These are phyloP conservation scores for Xerocomellus amylosporus DNA, from an alignment of 768 basidiomycete genomes.

Conservation along the genomic window DNA sequence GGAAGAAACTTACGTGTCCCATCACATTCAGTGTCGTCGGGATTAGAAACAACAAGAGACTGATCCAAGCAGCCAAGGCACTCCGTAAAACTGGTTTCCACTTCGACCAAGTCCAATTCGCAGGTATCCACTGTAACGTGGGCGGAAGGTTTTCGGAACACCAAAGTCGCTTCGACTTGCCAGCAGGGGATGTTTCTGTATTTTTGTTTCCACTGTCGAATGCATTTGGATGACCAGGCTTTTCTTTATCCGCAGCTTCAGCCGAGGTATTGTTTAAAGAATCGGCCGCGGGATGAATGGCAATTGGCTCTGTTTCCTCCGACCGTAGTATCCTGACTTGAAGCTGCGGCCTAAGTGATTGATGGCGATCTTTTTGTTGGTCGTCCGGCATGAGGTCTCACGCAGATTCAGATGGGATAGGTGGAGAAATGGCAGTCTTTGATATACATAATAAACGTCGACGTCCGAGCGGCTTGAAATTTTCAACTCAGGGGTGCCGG, in stretches of 20 bases:
- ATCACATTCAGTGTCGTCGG: slow-evolving; percentile 45
- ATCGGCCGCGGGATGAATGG: not conserved
- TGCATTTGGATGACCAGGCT: not conserved
- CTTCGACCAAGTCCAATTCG: slow-evolving; percentile 55
- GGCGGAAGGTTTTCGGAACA: slow-evolving; percentile 25
- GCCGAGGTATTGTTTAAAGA: not conserved
- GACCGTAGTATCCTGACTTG: slow-evolving; percentile 3
- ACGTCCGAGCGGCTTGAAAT: too few species aligned
- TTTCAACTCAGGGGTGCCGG: too few species aligned
- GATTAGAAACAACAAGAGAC: slow-evolving; percentile 59
- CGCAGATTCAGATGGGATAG: too few species aligned
- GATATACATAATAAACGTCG: too few species aligned
- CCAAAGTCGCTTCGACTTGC: not conserved
- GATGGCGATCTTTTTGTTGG: not conserved
- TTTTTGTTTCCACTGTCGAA: not conserved
- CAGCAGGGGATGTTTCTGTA: not conserved
- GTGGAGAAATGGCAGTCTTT: too few species aligned
- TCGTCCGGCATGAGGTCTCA: slow-evolving; percentile 8
- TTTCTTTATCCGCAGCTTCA: not conserved
- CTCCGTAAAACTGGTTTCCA: slow-evolving; percentile 63
- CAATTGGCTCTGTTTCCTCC: not conserved
- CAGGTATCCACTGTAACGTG: slow-evolving; percentile 52
- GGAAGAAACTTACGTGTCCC: slow-evolving; percentile 48
- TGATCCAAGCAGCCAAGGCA: slow-evolving; percentile 60
- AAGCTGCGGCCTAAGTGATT: not conserved